Base-by-base conservation (phyloP, 129 eudicot genomes). In the Daucus carota region DNA sequence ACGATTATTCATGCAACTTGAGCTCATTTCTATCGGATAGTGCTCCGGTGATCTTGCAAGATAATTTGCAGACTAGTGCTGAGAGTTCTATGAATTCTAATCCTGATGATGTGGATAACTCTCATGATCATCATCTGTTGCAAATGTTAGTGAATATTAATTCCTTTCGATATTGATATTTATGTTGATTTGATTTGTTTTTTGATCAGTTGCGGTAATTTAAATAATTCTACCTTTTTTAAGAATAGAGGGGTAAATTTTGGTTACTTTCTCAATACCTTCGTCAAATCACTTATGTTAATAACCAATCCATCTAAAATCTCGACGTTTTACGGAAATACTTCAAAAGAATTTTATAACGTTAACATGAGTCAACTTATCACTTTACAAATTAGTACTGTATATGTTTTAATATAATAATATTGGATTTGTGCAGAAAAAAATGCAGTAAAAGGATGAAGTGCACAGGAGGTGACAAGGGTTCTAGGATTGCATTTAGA, bases 401-500 rank as follows among this genome's bases (percentile, higher is more conserved):
- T n/a, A n/a, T n/a, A n/a, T n/a, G n/a, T n/a, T n/a, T n/a, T n/a
- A n/a, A n/a, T n/a, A n/a, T n/a, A n/a, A n/a, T n/a, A n/a, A n/a
- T n/a, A n/a, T n/a, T n/a, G n/a, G n/a, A n/a, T 67, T 67, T 34
- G 72, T 44, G n/a, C 65, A 78, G 70, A 22, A 63, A 63, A 28
- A 76, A 78, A 67, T 44, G 71, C 73, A 82, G 75, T 57, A 70
- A 67, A 48, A 72, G 16, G 24, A 36, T 42, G 57, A 68, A 62
- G 77, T 77, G 75, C 54, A 69, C 41, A 40, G 48, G 42, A 80
- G 57, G 29, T 73, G 63, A 52, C 65, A 73, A 68, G n/a, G 77
- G 72, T 67, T 40, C 10, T 40, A 80, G 75, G 70, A 28, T 85
- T 77, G 84, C 82, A 15, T 77, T 85, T 38, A 73, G 86, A 38